These are phyloP conservation scores for Solanum sitiens DNA, from an alignment of 257 asterid species.

Conservation along the genomic window DNA sequence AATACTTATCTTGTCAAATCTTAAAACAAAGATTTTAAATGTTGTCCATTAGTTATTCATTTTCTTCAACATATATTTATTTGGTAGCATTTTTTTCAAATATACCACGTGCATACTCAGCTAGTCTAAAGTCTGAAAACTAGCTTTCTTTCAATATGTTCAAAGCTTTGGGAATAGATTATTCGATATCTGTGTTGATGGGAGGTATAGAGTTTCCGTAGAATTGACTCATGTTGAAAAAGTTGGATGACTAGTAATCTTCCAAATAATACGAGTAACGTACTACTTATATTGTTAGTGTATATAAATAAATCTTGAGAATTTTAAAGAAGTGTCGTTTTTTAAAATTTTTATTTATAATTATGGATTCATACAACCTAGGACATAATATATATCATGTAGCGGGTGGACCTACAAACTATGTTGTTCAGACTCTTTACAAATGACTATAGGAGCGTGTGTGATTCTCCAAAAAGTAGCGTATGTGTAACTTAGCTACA, in stretches of 20 bases:
- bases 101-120: not conserved
- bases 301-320: not conserved
- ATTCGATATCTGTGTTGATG: not conserved
- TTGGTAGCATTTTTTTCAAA: not conserved
- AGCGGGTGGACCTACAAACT: not conserved
- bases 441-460: fast-evolving
- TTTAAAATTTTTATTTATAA: not conserved
- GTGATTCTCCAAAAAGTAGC: not conserved
- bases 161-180: not conserved
- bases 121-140: slow-evolving; percentile 37
- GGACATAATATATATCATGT: not conserved
- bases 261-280: fast-evolving
- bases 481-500: not conserved
- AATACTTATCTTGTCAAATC: not conserved
- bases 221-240: not conserved
- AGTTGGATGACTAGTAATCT: not conserved
- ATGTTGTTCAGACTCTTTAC: not conserved
- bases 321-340: slow-evolving; percentile 15
- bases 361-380: slow-evolving; percentile 3
- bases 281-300: not conserved
- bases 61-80: not conserved
- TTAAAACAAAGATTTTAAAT: not conserved
- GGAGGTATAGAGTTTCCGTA: not conserved
- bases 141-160: not conserved
- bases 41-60: slow-evolving; percentile 19